phyloP scores from a whole-genome alignment of 768 basidiomycete genomes.

The Serendipita sp. region DNA sequence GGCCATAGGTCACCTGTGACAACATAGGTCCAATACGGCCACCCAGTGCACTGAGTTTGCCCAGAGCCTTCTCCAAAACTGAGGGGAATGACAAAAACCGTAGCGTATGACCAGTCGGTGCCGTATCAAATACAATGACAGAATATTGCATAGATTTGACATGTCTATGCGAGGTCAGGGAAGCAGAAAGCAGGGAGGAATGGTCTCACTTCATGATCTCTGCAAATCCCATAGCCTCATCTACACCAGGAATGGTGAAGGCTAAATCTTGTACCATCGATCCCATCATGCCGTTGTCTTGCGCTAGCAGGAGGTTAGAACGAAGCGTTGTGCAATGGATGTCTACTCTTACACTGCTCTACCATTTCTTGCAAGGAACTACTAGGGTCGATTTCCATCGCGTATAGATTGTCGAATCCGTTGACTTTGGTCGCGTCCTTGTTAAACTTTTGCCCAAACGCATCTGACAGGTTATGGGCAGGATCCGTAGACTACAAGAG shows the following conservation, averaged over 20 bases:
- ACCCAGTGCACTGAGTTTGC: conserved; percentile 85
- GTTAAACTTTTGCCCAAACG: conserved; percentile 97
- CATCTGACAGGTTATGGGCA: conserved; percentile 98
- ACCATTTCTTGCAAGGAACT: conserved; percentile 99
- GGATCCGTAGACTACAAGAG: conserved; percentile 80
- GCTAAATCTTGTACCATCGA: conserved; percentile 99
- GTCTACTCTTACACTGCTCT: conserved; percentile 57
- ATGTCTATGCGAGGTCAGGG: conserved; percentile 38
- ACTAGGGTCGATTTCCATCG: conserved; percentile 99
- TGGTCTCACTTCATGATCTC: conserved; percentile 93
- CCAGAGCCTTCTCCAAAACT: conserved; percentile 91
- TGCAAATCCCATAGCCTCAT: conserved; percentile 99
- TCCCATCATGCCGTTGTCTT: conserved; percentile 81
- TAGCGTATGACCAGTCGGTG: conserved; percentile 94
- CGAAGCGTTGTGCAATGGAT: not conserved
- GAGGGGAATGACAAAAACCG: conserved; percentile 98
- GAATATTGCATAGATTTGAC: conserved; percentile 99
- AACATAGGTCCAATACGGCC: conserved; percentile 97
- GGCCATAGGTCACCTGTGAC: conserved; percentile 35
- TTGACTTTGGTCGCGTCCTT: conserved; percentile 98
- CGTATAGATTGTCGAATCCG: conserved; percentile 89
- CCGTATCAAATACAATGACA: conserved; percentile 99
- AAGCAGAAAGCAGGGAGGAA: conserved; percentile 1
- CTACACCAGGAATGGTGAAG: conserved; percentile 97
- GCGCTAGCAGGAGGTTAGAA: conserved; percentile 14